A percentile compares a stretch with the other conserved stretches of the same genome.
These are phyloP conservation scores for Jaapia argillacea DNA, from an alignment of 768 basidiomycete species.

Conservation along the genomic window DNA sequence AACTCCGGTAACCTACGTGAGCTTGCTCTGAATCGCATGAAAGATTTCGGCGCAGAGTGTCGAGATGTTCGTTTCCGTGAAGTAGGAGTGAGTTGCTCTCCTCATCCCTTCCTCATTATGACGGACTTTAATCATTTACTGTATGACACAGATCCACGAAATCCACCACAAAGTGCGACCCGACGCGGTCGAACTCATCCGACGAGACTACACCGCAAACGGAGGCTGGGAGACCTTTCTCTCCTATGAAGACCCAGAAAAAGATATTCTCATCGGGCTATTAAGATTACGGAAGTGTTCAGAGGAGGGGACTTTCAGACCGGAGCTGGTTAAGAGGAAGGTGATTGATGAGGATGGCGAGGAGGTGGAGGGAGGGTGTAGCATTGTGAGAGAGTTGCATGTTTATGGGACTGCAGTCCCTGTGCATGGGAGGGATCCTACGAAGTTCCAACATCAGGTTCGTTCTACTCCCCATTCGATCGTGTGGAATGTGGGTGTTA, in stretches of 20 bases:
- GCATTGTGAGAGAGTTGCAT: slow-evolving; percentile 92
- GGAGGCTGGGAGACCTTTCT: slow-evolving; percentile 99
- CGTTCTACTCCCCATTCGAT: slow-evolving; percentile 5
- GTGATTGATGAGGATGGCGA: slow-evolving; percentile 30
- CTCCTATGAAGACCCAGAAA: slow-evolving; percentile 96
- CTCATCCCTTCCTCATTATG: slow-evolving; percentile 1
- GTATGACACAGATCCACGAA: slow-evolving; percentile 74
- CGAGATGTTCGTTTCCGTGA: slow-evolving; percentile 96
- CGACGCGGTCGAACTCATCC: slow-evolving; percentile 88
- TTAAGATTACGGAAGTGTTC: slow-evolving; percentile 91
- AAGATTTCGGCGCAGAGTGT: slow-evolving; percentile 97
- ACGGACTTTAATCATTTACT: slow-evolving; percentile 3
- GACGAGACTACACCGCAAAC: slow-evolving; percentile 93
- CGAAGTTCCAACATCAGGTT: slow-evolving; percentile 95
- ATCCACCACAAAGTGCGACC: slow-evolving; percentile 97
- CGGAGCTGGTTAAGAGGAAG: slow-evolving; percentile 61
- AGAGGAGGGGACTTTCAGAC: slow-evolving; percentile 93
- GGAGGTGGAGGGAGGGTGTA: slow-evolving; percentile 69
- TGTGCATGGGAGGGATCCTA: slow-evolving; percentile 94
- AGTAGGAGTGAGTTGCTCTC: slow-evolving; percentile 68
- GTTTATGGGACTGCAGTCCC: slow-evolving; percentile 98
- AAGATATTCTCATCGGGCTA: slow-evolving; percentile 91
- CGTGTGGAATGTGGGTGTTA: slow-evolving; percentile 4
- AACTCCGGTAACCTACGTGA: slow-evolving; percentile 96
- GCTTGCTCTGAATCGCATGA: slow-evolving; percentile 93